These are phyloP conservation scores for Xylaria arbuscula DNA, from an alignment of 2,329 filamentous ascomycete species.

Conservation along the genomic window DNA sequence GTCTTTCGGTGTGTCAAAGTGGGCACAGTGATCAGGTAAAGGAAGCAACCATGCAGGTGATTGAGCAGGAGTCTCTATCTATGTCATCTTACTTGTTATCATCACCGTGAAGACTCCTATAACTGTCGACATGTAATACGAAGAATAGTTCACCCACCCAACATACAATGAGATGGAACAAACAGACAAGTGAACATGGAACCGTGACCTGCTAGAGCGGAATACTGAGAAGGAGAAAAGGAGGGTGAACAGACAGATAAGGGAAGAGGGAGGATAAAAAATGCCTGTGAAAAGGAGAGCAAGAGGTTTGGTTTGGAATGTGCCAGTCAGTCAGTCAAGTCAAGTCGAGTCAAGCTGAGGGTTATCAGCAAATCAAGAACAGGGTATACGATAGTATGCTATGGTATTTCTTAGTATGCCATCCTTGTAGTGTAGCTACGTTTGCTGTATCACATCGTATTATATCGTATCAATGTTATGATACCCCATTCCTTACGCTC, in stretches of 20 bases:
- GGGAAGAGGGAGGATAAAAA: neutral
- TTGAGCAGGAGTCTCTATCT: conserved; percentile 8
- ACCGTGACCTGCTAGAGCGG: neutral
- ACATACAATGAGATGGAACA: neutral
- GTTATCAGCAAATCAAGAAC: too few species aligned
- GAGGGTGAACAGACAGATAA: neutral
- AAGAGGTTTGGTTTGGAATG: conserved; percentile 19
- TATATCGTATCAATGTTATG: conserved; percentile 39
- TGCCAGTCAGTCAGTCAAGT: too few species aligned
- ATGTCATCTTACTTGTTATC: neutral
- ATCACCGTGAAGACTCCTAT: neutral
- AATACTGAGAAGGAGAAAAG: neutral
- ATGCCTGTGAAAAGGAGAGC: conserved; percentile 23
- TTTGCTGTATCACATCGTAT: conserved; percentile 13
- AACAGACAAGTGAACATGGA: neutral
- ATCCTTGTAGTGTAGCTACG: conserved; percentile 15
- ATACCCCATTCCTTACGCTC: conserved; percentile 42
- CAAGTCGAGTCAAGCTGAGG: too few species aligned
- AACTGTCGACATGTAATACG: neutral
- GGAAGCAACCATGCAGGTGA: conserved; percentile 2
- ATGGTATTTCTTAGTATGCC: neutral
- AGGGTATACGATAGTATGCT: too few species aligned
- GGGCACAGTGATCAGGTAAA: conserved; percentile 3
- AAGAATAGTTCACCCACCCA: neutral
- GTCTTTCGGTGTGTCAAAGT: conserved; percentile 10